These are phyloP conservation scores for Beauveria pseudobassiana DNA, from an alignment of 2,329 filamentous ascomycete genomes.

Conservation along the genomic window DNA sequence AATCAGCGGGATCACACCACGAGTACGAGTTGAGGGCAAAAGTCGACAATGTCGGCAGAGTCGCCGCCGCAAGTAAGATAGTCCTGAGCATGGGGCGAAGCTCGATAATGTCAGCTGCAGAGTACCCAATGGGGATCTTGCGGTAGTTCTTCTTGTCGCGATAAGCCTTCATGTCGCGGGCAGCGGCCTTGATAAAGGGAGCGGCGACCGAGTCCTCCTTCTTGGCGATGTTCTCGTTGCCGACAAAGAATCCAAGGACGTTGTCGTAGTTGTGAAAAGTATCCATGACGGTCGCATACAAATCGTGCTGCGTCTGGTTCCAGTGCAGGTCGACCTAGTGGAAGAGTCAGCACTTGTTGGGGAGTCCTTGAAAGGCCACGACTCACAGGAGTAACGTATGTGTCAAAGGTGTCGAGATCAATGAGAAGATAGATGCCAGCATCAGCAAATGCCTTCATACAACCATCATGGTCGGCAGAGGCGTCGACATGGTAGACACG, in stretches of 20 bases:
- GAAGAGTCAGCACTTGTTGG: conserved; percentile 12
- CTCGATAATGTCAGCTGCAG: conserved; percentile 73
- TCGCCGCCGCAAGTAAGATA: conserved; percentile 76
- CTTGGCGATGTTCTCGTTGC: conserved; percentile 75
- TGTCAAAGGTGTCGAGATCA: conserved; percentile 70
- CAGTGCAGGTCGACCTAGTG: conserved; percentile 54
- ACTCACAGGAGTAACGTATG: conserved; percentile 55
- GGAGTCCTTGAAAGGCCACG: not conserved
- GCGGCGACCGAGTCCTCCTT: conserved; percentile 55
- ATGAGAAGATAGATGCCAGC: conserved; percentile 79
- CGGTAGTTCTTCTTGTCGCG: conserved; percentile 69
- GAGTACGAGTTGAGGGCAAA: conserved; percentile 82
- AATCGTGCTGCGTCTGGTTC: conserved; percentile 63
- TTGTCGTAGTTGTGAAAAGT: conserved; percentile 72
- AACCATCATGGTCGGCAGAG: conserved; percentile 61
- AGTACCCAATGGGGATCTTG: conserved; percentile 78
- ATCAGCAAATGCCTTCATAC: conserved; percentile 73
- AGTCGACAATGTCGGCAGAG: conserved; percentile 63
- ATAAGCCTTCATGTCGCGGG: conserved; percentile 77
- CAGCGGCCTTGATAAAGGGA: conserved; percentile 76
- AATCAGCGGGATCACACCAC: conserved; percentile 59
- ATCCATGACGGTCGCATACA: conserved; percentile 67
- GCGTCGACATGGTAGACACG: conserved; percentile 84
- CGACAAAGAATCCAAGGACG: conserved; percentile 75
- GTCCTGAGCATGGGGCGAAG: conserved; percentile 54